A percentile compares a stretch with the other conserved stretches of the same genome.
phyloP scores from a whole-genome alignment of 108 stramenopile genomes.

The Cyclotella atomus region DNA sequence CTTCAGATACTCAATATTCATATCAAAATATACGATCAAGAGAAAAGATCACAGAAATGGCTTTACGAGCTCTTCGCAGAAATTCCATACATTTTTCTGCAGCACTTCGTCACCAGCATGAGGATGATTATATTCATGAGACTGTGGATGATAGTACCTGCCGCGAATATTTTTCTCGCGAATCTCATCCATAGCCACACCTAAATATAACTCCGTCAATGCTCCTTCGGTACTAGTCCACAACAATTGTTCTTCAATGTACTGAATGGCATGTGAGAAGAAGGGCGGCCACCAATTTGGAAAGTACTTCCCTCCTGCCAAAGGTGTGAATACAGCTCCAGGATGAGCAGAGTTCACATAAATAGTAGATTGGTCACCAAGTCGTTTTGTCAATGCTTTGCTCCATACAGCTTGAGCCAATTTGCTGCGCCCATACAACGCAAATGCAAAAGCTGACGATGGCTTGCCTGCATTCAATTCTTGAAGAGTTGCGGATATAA shows the following conservation, averaged over 20 bases:
- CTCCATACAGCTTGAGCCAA: conserved; percentile 60
- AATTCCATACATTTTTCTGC: conserved; percentile 55
- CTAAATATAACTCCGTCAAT: conserved; percentile 54
- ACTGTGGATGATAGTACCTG: conserved; percentile 63
- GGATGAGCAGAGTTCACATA: conserved; percentile 61
- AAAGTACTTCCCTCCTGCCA: conserved; percentile 5
- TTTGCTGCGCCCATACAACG: conserved; percentile 56
- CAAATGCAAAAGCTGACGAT: conserved; percentile 3
- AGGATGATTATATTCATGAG: conserved; percentile 37
- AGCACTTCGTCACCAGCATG: conserved; percentile 32
- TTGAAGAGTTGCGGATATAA: conserved; percentile 43
- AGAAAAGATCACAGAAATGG: conserved; percentile 27
- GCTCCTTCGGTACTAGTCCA: conserved; percentile 64
- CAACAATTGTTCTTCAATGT: conserved; percentile 23
- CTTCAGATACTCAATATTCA: too few relatives aligned
- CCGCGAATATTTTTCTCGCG: conserved; percentile 50
- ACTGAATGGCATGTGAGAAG: conserved; percentile 1
- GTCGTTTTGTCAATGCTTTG: conserved; percentile 46
- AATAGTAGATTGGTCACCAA: conserved; percentile 40
- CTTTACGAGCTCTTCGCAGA: conserved; percentile 50
- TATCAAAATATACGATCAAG: too few relatives aligned
- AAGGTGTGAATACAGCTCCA: conserved; percentile 43
- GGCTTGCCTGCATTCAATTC: conserved; percentile 40
- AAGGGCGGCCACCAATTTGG: conserved; percentile 7
- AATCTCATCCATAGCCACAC: conserved; percentile 28